These are phyloP conservation scores for Strigomonas oncopelti DNA, from an alignment of 208 protist genomes.

Conservation along the genomic window DNA sequence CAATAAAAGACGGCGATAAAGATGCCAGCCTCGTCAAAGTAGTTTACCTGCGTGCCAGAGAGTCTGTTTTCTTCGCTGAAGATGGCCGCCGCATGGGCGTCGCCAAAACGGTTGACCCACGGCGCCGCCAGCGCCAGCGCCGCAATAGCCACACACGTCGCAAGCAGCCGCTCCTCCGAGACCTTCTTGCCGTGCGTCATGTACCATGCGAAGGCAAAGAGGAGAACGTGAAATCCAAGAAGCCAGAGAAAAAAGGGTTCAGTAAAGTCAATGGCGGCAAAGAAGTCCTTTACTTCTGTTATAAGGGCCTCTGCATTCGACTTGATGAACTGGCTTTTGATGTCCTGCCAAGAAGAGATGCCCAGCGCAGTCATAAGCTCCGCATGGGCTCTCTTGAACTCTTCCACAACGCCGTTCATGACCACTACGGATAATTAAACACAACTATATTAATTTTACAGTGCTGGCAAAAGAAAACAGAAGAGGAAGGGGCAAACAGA, in stretches of 20 bases:
- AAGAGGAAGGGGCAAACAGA: not conserved
- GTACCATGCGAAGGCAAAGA: constrained; percentile 25
- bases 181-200: constrained; percentile 21
- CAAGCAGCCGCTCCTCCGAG: constrained; percentile 42
- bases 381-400: constrained; percentile 26
- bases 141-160: constrained; percentile 29
- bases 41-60: constrained; percentile 41
- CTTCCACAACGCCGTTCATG: not conserved
- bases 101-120: constrained; percentile 33
- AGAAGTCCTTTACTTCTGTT: constrained; percentile 17
- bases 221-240: constrained; percentile 36
- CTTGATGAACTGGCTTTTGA: not conserved
- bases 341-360: constrained; percentile 6
- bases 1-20: constrained; percentile 63
- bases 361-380: constrained; percentile 22
- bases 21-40: constrained; percentile 67
- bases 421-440: not conserved
- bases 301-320: not conserved
- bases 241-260: constrained; percentile 77
- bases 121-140: constrained; percentile 28
- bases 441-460: not conserved
- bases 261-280: constrained; percentile 56
- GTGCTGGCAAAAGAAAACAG: not conserved
- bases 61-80: constrained; percentile 20
- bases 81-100: constrained; percentile 22